phyloP scores from a whole-genome alignment of 2,329 filamentous ascomycete species.

The Pyrenophora tritici-repentis region DNA sequence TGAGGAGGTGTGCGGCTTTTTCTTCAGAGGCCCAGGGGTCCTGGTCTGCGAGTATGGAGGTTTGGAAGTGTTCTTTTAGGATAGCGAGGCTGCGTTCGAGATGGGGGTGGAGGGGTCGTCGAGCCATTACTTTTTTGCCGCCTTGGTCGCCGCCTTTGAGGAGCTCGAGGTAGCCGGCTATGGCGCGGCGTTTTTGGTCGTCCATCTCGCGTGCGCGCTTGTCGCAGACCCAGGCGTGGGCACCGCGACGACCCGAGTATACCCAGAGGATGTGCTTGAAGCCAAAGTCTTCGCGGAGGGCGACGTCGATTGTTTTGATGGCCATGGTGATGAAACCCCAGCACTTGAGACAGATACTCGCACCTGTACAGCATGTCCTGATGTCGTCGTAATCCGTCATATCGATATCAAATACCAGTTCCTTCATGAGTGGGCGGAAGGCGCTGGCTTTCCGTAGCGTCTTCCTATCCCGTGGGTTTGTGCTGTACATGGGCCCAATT shows the following conservation, averaged over 20 bases:
- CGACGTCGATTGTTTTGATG: constrained; percentile 87
- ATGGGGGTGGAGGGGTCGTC: constrained; percentile 88
- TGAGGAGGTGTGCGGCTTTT: constrained; percentile 76
- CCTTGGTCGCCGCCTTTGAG: constrained; percentile 84
- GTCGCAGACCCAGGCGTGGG: constrained; percentile 98
- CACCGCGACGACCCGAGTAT: constrained; percentile 94
- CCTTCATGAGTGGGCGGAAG: constrained; percentile 88
- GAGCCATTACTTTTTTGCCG: constrained; percentile 83
- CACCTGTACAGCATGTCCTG: constrained; percentile 90
- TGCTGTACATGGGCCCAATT: constrained; percentile 95
- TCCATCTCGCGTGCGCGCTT: constrained; percentile 82
- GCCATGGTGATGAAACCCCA: constrained; percentile 99
- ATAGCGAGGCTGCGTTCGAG: constrained; percentile 83
- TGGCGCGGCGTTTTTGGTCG: constrained; percentile 80
- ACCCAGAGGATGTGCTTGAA: constrained; percentile 98
- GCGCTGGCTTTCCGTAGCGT: constrained; percentile 76
- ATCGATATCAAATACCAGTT: constrained; percentile 99
- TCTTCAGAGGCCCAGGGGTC: constrained; percentile 77
- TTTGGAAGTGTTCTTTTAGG: constrained; percentile 81
- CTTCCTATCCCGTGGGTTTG: constrained; percentile 93
- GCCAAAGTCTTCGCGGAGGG: constrained; percentile 90
- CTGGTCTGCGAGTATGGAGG: constrained; percentile 79
- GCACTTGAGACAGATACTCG: constrained; percentile 91
- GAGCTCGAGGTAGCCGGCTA: constrained; percentile 88
- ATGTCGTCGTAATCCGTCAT: constrained; percentile 98